These are phyloP conservation scores for Cystobasidium sp. DNA, from an alignment of 1,284 basidiomycete genomes.

Conservation along the genomic window DNA sequence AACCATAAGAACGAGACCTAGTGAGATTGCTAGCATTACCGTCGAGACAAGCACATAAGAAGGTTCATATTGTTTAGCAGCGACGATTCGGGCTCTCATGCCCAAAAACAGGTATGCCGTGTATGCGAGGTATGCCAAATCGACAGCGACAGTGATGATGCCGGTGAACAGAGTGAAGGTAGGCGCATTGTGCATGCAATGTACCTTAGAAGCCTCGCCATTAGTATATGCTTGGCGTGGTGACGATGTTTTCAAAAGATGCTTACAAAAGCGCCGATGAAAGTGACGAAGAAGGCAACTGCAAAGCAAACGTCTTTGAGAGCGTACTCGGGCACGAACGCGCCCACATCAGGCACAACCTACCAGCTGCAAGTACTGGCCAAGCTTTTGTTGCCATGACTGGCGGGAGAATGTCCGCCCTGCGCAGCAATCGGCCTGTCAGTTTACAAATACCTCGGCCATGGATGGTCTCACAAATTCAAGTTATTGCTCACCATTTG, in stretches of 20 bases:
- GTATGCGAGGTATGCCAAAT: constrained; percentile 24
- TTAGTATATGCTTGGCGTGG: background rate
- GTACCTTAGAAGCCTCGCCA: background rate
- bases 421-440: background rate
- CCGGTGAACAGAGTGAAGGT: background rate
- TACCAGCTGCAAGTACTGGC: constrained; percentile 29
- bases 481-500: constrained; percentile 11
- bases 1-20: constrained; percentile 4
- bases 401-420: constrained; percentile 9
- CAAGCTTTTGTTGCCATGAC: constrained; percentile 15
- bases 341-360: too few species aligned
- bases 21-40: background rate
- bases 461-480: too few species aligned
- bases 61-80: constrained; percentile 14
- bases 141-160: background rate
- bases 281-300: too few species aligned
- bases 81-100: background rate
- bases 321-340: too few species aligned
- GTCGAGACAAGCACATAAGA: background rate
- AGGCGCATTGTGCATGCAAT: constrained; percentile 6
- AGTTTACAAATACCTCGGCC: background rate
- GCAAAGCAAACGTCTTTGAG: too few species aligned
- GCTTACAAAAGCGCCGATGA: constrained; percentile 36
- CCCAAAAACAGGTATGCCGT: constrained; percentile 24
- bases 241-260: background rate